Evolutionary conservation across 73 alveolate genomes (phyloP), one percentile per base, ranked within the genome.

Genomic region (Stentor coeruleus): DNA sequence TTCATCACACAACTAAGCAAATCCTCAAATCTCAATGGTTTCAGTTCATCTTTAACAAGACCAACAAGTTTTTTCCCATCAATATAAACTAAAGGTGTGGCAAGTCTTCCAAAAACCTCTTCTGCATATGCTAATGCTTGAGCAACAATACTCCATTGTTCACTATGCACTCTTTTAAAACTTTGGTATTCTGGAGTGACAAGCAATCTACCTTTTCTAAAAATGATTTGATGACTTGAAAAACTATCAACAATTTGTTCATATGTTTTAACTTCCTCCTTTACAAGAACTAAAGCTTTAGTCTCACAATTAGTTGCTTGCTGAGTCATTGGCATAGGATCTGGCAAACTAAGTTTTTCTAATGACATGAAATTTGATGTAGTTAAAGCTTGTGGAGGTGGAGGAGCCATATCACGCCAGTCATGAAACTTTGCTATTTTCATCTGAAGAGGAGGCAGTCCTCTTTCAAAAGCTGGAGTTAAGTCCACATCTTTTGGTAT

Each of bases 401-500:
- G 59, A 0, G 59, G 74, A 31, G 72, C 59, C 38, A 26, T 75
- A 2, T 75, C 83, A n/a, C 72, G 20, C 58, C 83, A 75, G 72
- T 75, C 72, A 75, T 75, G 83, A 37, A 75, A 26, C 15, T 15
- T n/a, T 38, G 83, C 59, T 15, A 73, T 58, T 66, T 73, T 82
- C 39, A 92, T 86, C 41, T 60, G 84, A 81, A 94, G 88, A 4
- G 99, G 98, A 87, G 96, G 94, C 58, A 90, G 95, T 40, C 97
- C 98, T 82, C 92, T 89, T 39, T 90, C 93, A 59, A 95, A 92
- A 20, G 97, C 96, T 3, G 98, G 99, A 20, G 97, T 84, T 36
- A 95, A 86, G 83, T 95, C 99, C 2, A 94, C 97, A 74, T 83
- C 95, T 90, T 89, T 92, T 6, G 98, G 98, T 36, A 95, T 91